These are phyloP conservation scores for Nyssa sinensis DNA, from an alignment of 148 eudicot genomes.

Conservation along the genomic window DNA sequence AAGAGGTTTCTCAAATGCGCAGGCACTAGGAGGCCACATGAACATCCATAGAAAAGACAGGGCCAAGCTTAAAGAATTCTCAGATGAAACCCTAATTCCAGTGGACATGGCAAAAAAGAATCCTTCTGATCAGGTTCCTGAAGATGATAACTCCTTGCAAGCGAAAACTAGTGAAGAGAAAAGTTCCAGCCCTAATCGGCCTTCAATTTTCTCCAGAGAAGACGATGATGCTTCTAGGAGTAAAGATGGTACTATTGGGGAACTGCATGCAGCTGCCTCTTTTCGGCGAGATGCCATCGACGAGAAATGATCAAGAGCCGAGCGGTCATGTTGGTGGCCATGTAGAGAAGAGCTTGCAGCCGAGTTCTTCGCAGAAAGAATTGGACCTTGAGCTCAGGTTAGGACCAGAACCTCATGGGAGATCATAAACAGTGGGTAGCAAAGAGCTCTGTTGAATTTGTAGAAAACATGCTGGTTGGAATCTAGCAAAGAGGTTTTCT, in stretches of 20 bases:
- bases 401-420: conserved; percentile 24
- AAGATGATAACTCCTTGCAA: not conserved
- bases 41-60: conserved; percentile 52
- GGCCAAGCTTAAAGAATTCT: conserved; percentile 36
- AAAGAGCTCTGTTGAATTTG: not conserved
- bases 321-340: conserved; percentile 2
- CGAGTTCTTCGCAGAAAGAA: not conserved
- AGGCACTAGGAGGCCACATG: conserved; percentile 51
- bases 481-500: not conserved
- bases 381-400: conserved; percentile 45
- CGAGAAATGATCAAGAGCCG: not conserved
- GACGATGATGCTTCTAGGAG: conserved; percentile 1
- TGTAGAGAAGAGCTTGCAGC: not conserved
- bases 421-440: not conserved
- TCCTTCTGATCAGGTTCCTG: conserved; percentile 1
- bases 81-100: not conserved
- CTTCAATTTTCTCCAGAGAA: not conserved
- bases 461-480: not conserved
- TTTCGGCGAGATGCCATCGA: conserved; percentile 16
- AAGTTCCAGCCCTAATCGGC: not conserved
- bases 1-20: conserved; percentile 54
- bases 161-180: not conserved
- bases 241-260: not conserved
- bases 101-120: not conserved
- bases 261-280: conserved; percentile 15